Evolutionary conservation across 1,284 basidiomycete genomes (phyloP).

Genomic region (Trichosporon coremiiforme): DNA sequence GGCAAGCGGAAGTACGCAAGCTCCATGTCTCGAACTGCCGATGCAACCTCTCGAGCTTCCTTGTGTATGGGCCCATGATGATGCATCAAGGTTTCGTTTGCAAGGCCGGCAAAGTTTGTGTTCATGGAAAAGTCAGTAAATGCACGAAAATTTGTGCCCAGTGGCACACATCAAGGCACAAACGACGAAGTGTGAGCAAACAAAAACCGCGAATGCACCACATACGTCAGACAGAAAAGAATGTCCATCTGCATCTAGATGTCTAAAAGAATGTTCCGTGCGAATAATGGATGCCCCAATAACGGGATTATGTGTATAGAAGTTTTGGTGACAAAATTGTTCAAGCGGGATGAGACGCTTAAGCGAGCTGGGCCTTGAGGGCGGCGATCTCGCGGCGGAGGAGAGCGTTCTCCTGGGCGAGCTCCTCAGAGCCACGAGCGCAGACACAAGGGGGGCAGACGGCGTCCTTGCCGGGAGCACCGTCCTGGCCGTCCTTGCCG

Average conservation of each 20-base stretch:
- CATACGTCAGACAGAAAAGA: neutral
- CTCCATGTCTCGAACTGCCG: neutral
- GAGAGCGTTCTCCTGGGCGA: constrained; percentile 9
- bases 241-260: constrained; percentile 10
- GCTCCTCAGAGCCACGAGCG: neutral
- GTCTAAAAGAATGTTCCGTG: neutral
- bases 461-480: neutral
- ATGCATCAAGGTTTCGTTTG: neutral
- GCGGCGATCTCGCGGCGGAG: constrained; percentile 11
- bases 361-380: constrained; percentile 6
- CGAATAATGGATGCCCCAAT: neutral
- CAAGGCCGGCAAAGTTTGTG: too few species aligned
- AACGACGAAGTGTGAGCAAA: neutral
- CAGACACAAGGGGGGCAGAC: constrained; percentile 7
- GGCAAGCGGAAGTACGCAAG: neutral
- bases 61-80: neutral
- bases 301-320: neutral
- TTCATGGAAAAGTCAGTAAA: neutral
- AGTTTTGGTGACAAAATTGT: neutral
- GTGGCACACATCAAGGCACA: too few species aligned
- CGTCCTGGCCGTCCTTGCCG: neutral
- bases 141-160: neutral
- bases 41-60: neutral
- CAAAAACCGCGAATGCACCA: neutral
- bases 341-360: neutral